Conservation (phyloP, 73 alveolate species). For the Paramecium bursaria region DNA sequence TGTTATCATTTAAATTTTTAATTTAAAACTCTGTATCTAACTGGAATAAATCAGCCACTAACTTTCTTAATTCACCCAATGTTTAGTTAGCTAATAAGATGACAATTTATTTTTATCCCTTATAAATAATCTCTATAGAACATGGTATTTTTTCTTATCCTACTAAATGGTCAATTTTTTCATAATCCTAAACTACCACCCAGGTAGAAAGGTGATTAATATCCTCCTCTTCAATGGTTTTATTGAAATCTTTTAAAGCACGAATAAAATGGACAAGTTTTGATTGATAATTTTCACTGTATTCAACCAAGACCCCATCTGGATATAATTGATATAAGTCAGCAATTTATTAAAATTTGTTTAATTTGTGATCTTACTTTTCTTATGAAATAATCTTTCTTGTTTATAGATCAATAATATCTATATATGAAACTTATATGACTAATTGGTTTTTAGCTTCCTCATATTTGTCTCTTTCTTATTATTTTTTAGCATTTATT, state of each 20-base stretch:
- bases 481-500: constrained; percentile 71
- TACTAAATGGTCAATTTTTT: neutral
- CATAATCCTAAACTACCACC: neutral
- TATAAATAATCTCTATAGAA: no score
- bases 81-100: no score
- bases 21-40: neutral
- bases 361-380: neutral
- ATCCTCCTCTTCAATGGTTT: constrained; percentile 30
- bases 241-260: neutral
- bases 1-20: constrained; percentile 18
- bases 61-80: no score
- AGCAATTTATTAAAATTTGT: constrained; percentile 19
- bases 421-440: constrained; percentile 61
- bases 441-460: constrained; percentile 77
- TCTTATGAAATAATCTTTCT: neutral
- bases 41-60: no score
- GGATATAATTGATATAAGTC: constrained; percentile 3
- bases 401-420: constrained; percentile 10
- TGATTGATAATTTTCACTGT: neutral
- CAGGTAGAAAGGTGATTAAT: constrained; percentile 39
- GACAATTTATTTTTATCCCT: no score
- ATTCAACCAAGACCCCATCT: constrained; percentile 60
- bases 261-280: constrained; percentile 32
- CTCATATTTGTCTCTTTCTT: constrained; percentile 79
- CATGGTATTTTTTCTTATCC: constrained; percentile 18